A percentile compares a stretch with the other conserved stretches of the same genome.
phyloP scores from a whole-genome alignment of 2,329 filamentous ascomycete genomes.

The Aureobasidium lini region DNA sequence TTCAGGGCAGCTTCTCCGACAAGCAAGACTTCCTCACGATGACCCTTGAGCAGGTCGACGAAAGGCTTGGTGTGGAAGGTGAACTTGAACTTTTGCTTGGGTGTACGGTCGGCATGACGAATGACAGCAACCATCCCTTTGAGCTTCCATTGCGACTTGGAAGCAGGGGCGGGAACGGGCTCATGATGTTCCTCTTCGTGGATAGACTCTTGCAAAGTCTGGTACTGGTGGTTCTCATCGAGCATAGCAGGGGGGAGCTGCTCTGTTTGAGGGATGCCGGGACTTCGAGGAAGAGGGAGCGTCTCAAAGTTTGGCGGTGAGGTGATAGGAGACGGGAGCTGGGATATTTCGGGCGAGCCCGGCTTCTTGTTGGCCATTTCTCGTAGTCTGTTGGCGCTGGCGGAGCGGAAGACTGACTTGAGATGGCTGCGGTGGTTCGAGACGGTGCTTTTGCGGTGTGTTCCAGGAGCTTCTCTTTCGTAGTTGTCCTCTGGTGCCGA shows the following conservation, averaged over 20 bases:
- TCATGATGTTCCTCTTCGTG: conserved; percentile 13
- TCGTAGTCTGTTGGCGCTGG: conserved; percentile 55
- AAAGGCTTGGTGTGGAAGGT: conserved; percentile 97
- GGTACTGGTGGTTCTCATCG: conserved; percentile 14
- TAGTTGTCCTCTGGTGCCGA: conserved; percentile 19
- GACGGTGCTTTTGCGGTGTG: conserved; percentile 28
- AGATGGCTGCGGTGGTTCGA: conserved; percentile 37
- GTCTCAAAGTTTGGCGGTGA: conserved; percentile 37
- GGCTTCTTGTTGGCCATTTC: conserved; percentile 30
- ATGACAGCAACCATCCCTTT: conserved; percentile 97
- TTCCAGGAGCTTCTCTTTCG: conserved; percentile 17
- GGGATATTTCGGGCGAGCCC: conserved; percentile 40
- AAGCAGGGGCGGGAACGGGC: conserved; percentile 43
- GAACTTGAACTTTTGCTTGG: conserved; percentile 99
- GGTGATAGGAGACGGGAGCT: conserved; percentile 33
- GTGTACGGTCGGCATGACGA: conserved; percentile 90
- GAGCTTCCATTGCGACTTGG: conserved; percentile 94
- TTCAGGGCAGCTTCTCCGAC: conserved; percentile 84
- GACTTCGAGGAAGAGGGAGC: conserved; percentile 16
- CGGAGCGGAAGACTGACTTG: conserved; percentile 56
- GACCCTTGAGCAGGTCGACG: conserved; percentile 86
- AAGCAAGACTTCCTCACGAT: conserved; percentile 91
- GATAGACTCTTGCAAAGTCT: conserved; percentile 14
- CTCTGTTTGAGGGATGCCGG: conserved; percentile 19
- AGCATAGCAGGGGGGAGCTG: conserved; percentile 24